phyloP scores from a whole-genome alignment of 352 stramenopile species.

The Elongisporangium prolatum region DNA sequence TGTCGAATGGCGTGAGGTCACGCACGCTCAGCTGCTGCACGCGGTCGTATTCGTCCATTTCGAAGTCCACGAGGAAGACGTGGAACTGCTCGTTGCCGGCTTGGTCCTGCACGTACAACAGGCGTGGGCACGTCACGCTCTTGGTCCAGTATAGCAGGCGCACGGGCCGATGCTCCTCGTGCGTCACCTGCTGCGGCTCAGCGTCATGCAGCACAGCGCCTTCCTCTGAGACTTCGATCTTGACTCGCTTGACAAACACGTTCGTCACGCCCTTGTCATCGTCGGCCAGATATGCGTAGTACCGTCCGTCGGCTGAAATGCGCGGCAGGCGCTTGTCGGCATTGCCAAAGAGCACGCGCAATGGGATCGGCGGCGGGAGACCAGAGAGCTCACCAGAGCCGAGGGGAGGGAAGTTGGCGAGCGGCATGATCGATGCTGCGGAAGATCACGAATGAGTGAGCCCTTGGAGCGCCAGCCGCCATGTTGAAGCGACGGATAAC shows the following conservation, averaged over 20 bases:
- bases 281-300: conserved; percentile 43
- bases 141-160: conserved; percentile 36
- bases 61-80: conserved; percentile 33
- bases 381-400: conserved; percentile 5
- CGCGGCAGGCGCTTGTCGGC: conserved; percentile 36
- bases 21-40: conserved; percentile 19
- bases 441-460: neutral
- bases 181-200: conserved; percentile 29
- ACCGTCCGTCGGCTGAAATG: conserved; percentile 39
- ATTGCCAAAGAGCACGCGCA: conserved; percentile 43
- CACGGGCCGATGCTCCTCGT: conserved; percentile 28
- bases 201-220: conserved; percentile 17
- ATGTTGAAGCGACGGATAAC: neutral
- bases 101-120: conserved; percentile 42
- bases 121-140: conserved; percentile 15
- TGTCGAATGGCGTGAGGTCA: conserved; percentile 32
- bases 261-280: conserved; percentile 34
- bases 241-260: conserved; percentile 34
- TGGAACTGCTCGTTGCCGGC: conserved; percentile 45
- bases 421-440: neutral
- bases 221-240: conserved; percentile 21
- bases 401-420: neutral
- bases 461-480: neutral
- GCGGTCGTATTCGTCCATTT: conserved; percentile 15
- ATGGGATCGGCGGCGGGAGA: conserved; percentile 30